A percentile compares a stretch with the other conserved stretches of the same genome.
phyloP scores from a whole-genome alignment of 2,329 filamentous ascomycete species.

The Shiraia sp. region DNA sequence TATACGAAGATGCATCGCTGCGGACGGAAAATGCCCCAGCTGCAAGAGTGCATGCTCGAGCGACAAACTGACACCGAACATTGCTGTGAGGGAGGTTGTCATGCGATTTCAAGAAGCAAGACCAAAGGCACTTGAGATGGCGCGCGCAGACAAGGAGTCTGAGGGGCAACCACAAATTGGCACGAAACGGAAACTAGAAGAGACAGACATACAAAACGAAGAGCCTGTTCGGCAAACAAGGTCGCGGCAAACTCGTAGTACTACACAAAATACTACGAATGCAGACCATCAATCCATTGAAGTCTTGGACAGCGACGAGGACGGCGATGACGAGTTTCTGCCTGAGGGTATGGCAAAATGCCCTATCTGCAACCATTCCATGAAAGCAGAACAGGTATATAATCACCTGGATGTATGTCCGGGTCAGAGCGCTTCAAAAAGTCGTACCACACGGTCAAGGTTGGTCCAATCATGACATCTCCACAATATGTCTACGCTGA shows the following conservation, averaged over 20 bases:
- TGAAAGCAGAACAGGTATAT: conserved; percentile 80
- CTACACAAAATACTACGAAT: conserved; percentile 38
- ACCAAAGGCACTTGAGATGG: conserved; percentile 65
- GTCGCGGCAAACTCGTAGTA: conserved; percentile 44
- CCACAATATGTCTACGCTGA: conserved; percentile 9
- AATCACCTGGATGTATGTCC: conserved; percentile 76
- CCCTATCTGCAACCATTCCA: conserved; percentile 76
- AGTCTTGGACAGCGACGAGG: conserved; percentile 45
- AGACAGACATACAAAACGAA: conserved; percentile 52
- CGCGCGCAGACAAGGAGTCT: conserved; percentile 51
- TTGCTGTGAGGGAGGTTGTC: conserved; percentile 82
- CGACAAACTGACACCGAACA: conserved; percentile 81
- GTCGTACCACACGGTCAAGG: conserved; percentile 36
- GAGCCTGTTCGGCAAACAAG: conserved; percentile 40
- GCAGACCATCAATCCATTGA: conserved; percentile 38
- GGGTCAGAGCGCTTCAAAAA: conserved; percentile 36
- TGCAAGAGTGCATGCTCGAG: conserved; percentile 82
- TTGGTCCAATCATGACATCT: conserved; percentile 16
- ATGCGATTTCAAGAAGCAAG: conserved; percentile 74
- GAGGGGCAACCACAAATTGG: conserved; percentile 11
- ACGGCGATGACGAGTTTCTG: conserved; percentile 50
- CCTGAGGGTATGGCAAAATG: conserved; percentile 77
- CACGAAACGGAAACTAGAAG: conserved; percentile 56
- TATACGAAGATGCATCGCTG: conserved; percentile 81
- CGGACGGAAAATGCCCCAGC: conserved; percentile 84